phyloP scores from a whole-genome alignment of 441 rosid species.

The Adansonia madagascariensis region DNA sequence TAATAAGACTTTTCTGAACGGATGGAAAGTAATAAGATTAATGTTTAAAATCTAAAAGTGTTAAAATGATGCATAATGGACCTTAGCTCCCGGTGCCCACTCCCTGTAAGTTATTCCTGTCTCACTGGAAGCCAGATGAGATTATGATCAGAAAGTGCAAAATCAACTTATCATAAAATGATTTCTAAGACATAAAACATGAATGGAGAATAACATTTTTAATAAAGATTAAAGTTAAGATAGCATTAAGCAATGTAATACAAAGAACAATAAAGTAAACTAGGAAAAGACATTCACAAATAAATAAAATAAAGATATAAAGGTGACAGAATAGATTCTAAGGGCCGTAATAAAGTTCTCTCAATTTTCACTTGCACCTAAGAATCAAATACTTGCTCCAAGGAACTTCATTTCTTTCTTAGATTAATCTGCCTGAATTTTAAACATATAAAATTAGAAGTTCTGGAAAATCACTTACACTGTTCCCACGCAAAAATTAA shows the following conservation, averaged over 20 bases:
- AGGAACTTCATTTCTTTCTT: background rate
- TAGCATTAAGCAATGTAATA: background rate
- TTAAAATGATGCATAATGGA: constrained; percentile 38
- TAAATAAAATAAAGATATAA: background rate
- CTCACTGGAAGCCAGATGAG: constrained; percentile 57
- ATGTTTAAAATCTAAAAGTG: constrained; percentile 11
- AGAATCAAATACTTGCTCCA: background rate
- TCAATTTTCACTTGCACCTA: background rate
- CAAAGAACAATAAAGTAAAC: constrained; percentile 1
- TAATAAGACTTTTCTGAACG: background rate
- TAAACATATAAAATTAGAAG: background rate
- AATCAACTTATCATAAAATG: constrained; percentile 33
- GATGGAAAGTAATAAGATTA: background rate
- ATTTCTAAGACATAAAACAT: constrained; percentile 11
- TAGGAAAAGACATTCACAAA: background rate
- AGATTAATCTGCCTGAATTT: background rate
- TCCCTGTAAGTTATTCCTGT: constrained; percentile 92
- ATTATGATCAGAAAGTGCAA: constrained; percentile 41
- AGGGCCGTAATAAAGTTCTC: background rate
- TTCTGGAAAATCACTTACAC: background rate
- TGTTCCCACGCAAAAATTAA: constrained; percentile 7
- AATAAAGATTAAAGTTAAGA: background rate
- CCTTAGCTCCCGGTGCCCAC: constrained; percentile 99
- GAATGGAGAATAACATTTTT: constrained; percentile 3
- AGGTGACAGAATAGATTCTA: background rate